Percentiles rank a stretch among this genome's conserved stretches.
These are phyloP conservation scores for Lignosus rhinocerotis DNA, from an alignment of 1,284 basidiomycete species.

Conservation along the genomic window DNA sequence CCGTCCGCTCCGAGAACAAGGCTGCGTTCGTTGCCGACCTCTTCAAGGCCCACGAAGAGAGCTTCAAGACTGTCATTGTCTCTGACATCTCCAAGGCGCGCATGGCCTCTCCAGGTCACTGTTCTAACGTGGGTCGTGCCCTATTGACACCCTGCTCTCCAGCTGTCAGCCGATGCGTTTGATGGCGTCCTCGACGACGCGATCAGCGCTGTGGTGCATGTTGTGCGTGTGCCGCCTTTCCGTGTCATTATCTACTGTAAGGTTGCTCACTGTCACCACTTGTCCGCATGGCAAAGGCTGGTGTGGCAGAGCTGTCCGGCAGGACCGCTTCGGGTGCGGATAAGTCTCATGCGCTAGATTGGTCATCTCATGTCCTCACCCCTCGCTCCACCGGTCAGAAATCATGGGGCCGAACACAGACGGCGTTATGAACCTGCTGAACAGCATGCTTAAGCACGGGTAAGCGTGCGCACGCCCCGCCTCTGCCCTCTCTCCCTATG, in stretches of 20 bases:
- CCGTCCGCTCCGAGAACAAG: conserved; percentile 53
- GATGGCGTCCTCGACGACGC: conserved; percentile 7
- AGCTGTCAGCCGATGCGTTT: conserved; percentile 7
- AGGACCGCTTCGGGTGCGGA: neutral
- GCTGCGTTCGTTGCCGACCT: conserved; percentile 46
- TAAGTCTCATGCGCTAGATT: neutral
- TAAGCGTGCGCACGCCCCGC: neutral
- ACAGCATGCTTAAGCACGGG: conserved; percentile 6
- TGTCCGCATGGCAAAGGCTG: neutral
- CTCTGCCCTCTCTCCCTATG: no score
- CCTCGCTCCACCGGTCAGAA: neutral
- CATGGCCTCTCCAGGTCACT: neutral
- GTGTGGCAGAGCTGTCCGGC: conserved; percentile 1
- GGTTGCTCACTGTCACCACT: conserved; percentile 23
- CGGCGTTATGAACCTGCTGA: conserved; percentile 11
- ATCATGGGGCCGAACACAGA: conserved; percentile 14
- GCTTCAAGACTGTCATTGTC: conserved; percentile 51
- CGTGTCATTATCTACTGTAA: conserved; percentile 26
- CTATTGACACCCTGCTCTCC: neutral
- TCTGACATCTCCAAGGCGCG: conserved; percentile 53
- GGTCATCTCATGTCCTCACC: neutral
- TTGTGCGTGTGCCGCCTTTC: conserved; percentile 44
- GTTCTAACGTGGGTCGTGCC: neutral
- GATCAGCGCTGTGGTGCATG: conserved; percentile 31
- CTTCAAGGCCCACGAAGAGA: conserved; percentile 46